These are phyloP conservation scores for Hypomontagnella monticulosa DNA, from an alignment of 495 filamentous ascomycete genomes.

Conservation along the genomic window DNA sequence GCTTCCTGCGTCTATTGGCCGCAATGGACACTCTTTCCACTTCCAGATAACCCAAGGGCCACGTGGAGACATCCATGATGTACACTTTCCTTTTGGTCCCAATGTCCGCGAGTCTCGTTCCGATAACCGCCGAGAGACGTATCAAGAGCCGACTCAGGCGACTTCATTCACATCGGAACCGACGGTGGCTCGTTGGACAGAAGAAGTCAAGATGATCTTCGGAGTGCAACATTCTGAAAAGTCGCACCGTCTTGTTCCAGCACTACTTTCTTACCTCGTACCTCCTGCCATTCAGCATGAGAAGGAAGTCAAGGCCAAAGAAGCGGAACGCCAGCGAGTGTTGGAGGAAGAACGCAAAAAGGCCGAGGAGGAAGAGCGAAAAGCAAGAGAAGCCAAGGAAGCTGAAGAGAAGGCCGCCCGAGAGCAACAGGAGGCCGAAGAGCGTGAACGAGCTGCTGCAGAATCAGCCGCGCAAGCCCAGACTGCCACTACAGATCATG, in stretches of 20 bases:
- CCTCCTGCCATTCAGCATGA: slow-evolving; percentile 86
- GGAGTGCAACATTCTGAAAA: slow-evolving; percentile 73
- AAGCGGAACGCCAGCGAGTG: slow-evolving; percentile 67
- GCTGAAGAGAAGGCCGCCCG: slow-evolving; percentile 67
- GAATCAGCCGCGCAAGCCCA: slow-evolving; percentile 55
- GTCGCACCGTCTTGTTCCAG: slow-evolving; percentile 69
- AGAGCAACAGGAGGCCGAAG: slow-evolving; percentile 67
- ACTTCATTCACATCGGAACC: slow-evolving; percentile 74
- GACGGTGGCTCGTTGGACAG: slow-evolving; percentile 83
- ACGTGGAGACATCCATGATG: slow-evolving; percentile 48
- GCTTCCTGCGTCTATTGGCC: slow-evolving; percentile 44
- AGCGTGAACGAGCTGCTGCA: slow-evolving; percentile 58
- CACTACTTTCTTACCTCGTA: slow-evolving; percentile 77
- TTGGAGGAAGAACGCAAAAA: slow-evolving; percentile 73
- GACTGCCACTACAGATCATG: slow-evolving; percentile 25
- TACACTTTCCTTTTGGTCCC: slow-evolving; percentile 48
- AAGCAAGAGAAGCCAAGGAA: slow-evolving; percentile 65
- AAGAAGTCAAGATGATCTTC: slow-evolving; percentile 90
- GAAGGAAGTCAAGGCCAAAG: slow-evolving; percentile 68
- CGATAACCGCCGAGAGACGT: slow-evolving; percentile 54
- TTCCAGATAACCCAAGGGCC: slow-evolving; percentile 55
- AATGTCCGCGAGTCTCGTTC: slow-evolving; percentile 49
- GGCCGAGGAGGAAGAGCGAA: slow-evolving; percentile 63
- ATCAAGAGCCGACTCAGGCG: slow-evolving; percentile 62
- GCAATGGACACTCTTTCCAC: slow-evolving; percentile 48